Conservation (phyloP, 2,329 filamentous ascomycete genomes). For the Berkeleyomyces rouxiae region DNA sequence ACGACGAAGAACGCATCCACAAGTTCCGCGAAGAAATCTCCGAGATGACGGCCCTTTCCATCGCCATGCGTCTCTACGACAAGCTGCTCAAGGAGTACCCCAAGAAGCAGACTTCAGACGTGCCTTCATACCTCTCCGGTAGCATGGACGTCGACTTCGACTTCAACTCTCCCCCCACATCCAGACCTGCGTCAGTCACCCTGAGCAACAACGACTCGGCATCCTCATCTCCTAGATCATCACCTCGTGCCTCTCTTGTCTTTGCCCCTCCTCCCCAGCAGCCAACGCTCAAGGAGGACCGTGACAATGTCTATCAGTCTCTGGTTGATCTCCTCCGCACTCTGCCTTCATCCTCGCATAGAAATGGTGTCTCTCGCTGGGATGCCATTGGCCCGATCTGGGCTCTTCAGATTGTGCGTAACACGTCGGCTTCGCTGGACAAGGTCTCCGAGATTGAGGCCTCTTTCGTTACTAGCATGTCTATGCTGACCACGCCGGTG, state of each 20-base stretch:
- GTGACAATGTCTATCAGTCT: slow-evolving; percentile 33
- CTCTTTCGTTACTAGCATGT: slow-evolving; percentile 27
- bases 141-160: slow-evolving; percentile 25
- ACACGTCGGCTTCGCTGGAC: slow-evolving; percentile 32
- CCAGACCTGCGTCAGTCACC: slow-evolving; percentile 35
- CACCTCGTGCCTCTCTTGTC: slow-evolving; percentile 24
- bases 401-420: slow-evolving; percentile 43
- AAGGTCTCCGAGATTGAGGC: slow-evolving; percentile 33
- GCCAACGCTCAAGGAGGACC: slow-evolving; percentile 27
- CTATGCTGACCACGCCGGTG: slow-evolving; percentile 31
- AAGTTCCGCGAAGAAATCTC: slow-evolving; percentile 45
- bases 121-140: slow-evolving; percentile 13
- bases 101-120: slow-evolving; percentile 15
- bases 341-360: slow-evolving; percentile 21
- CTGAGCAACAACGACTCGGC: slow-evolving; percentile 33
- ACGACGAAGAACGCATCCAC: slow-evolving; percentile 46
- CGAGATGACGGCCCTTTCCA: slow-evolving; percentile 45
- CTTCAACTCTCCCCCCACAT: slow-evolving; percentile 27
- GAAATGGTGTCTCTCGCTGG: slow-evolving; percentile 30
- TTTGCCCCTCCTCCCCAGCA: slow-evolving; percentile 23
- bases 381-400: slow-evolving; percentile 34
- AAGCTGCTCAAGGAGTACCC: slow-evolving; percentile 24
- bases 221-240: slow-evolving; percentile 35
- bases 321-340: slow-evolving; percentile 39
- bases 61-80: slow-evolving; percentile 45